phyloP scores from a whole-genome alignment of 768 basidiomycete species.

The Kwoniella newhampshirensis region DNA sequence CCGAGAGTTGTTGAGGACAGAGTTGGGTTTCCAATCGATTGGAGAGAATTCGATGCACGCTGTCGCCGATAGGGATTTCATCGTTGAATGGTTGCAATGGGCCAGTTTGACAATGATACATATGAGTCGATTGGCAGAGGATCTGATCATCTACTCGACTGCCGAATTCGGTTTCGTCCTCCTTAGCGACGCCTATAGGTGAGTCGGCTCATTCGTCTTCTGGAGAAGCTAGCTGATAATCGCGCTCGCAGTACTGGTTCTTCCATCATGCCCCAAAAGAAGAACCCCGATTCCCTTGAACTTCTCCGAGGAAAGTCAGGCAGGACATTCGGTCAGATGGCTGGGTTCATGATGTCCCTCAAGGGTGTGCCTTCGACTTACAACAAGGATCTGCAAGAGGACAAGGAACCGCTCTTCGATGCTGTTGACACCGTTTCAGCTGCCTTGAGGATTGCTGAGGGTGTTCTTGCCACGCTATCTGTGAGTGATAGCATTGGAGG shows the following conservation, averaged over 20 bases:
- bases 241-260: constrained; percentile 75
- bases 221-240: neutral
- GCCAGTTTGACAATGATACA: constrained; percentile 87
- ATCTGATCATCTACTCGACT: constrained; percentile 92
- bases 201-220: constrained; percentile 44
- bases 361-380: constrained; percentile 98
- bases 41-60: constrained; percentile 97
- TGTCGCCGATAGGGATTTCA: constrained; percentile 94
- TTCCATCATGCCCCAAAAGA: constrained; percentile 99
- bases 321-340: constrained; percentile 94
- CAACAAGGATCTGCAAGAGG: constrained; percentile 98
- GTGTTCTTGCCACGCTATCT: constrained; percentile 85
- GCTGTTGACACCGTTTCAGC: constrained; percentile 83
- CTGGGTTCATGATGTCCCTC: constrained; percentile 94
- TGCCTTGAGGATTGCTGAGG: constrained; percentile 87
- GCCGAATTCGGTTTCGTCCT: constrained; percentile 96
- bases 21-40: constrained; percentile 82
- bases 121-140: constrained; percentile 91
- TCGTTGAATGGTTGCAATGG: constrained; percentile 98
- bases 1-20: constrained; percentile 83
- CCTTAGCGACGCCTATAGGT: constrained; percentile 98
- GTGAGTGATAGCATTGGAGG: constrained; percentile 57
- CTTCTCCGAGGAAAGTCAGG: constrained; percentile 93
- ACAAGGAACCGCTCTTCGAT: constrained; percentile 97
- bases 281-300: constrained; percentile 93